Evolutionary conservation across 2,329 filamentous ascomycete genomes (phyloP).

Genomic region (Hortaea werneckii): DNA sequence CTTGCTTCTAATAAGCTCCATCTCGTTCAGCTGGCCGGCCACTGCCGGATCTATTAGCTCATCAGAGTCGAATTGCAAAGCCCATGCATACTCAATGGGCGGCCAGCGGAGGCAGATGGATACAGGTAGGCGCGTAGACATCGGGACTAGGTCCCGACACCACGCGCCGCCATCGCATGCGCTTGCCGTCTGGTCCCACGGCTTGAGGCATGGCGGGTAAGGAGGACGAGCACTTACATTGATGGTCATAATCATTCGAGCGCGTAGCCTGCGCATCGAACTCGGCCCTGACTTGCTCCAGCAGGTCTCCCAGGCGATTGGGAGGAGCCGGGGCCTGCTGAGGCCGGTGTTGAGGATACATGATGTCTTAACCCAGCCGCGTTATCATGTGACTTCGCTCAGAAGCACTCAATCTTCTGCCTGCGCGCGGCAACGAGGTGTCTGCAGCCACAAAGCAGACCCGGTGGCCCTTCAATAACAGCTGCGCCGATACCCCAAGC

Average conservation of each 20-base stretch:
- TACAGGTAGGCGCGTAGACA: neutral
- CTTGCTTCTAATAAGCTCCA: slow-evolving; percentile 87
- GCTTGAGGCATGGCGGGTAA: too few relatives aligned
- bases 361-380: slow-evolving; percentile 32
- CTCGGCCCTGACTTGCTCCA: slow-evolving; percentile 83
- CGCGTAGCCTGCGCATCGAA: slow-evolving; percentile 62
- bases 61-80: neutral
- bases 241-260: slow-evolving; percentile 81
- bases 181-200: too few relatives aligned
- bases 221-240: slow-evolving; percentile 55
- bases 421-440: too few relatives aligned
- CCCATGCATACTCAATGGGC: neutral
- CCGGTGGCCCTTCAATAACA: too few relatives aligned
- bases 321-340: slow-evolving; percentile 52
- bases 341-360: slow-evolving; percentile 82
- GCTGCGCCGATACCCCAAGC: too few relatives aligned
- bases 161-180: too few relatives aligned
- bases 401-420: neutral
- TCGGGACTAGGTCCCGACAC: neutral
- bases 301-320: slow-evolving; percentile 75
- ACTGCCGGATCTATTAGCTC: slow-evolving; percentile 43
- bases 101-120: neutral
- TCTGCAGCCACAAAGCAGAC: too few relatives aligned
- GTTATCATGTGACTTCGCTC: slow-evolving; percentile 8
- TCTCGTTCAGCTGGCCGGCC: slow-evolving; percentile 81